Percentiles rank a stretch among this genome's conserved stretches.
These are phyloP conservation scores for Anthoceros angustus DNA, from an alignment of 225 moss, liverwort and hornwort genomes.

Conservation along the genomic window DNA sequence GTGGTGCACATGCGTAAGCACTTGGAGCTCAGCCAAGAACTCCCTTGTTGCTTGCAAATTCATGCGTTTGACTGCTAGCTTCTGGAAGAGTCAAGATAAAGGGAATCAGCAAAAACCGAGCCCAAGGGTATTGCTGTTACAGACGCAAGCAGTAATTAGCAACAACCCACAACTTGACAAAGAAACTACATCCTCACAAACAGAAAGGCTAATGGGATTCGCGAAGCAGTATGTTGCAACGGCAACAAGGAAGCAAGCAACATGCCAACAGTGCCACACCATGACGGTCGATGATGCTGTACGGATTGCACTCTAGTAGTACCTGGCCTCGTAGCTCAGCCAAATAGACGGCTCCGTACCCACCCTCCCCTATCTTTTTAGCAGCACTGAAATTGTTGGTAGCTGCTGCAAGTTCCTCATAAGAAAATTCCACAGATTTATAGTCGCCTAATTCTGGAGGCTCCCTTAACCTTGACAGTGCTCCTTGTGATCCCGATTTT, in stretches of 20 bases:
- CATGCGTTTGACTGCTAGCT: neutral
- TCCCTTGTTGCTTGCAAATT: constrained; percentile 5
- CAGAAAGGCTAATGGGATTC: no score
- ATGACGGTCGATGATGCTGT: neutral
- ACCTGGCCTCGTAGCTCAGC: neutral
- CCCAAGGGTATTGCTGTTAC: neutral
- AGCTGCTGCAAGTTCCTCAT: constrained; percentile 2
- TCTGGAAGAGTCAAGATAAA: neutral
- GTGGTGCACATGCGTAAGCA: constrained; percentile 1
- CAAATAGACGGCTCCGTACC: neutral
- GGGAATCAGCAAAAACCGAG: neutral
- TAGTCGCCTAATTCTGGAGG: neutral
- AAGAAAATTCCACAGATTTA: neutral
- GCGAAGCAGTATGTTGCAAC: no score
- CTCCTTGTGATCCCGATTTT: neutral
- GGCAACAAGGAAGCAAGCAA: no score
- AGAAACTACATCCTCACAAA: no score
- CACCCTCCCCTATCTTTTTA: constrained; percentile 1
- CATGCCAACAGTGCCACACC: no score
- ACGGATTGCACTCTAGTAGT: neutral
- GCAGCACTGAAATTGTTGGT: neutral
- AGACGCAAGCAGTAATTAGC: no score
- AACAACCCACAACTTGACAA: no score
- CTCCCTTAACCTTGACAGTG: neutral
- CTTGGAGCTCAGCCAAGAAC: constrained; percentile 3